Evolutionary conservation across 345 rosid genomes (phyloP).

Genomic region (Bruguiera sexangula): DNA sequence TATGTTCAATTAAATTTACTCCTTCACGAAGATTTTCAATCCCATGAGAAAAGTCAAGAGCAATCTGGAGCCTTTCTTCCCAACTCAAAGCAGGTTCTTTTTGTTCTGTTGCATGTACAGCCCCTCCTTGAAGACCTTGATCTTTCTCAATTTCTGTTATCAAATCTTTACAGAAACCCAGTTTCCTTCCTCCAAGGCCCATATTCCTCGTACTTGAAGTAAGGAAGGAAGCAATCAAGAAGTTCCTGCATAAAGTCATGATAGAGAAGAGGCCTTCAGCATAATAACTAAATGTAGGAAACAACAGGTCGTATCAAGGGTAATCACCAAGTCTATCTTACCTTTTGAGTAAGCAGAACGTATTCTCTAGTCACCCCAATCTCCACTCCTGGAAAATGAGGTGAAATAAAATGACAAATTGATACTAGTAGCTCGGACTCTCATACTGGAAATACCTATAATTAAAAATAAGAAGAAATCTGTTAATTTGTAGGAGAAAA

Average conservation of each 20-base stretch:
- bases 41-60: conserved; percentile 87
- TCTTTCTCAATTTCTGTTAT: neutral
- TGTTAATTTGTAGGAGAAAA: too few species aligned
- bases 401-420: too few species aligned
- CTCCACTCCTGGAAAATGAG: neutral
- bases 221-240: too few species aligned
- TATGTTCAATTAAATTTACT: conserved; percentile 32
- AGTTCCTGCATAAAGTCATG: too few species aligned
- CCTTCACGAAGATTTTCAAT: conserved; percentile 96
- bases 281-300: too few species aligned
- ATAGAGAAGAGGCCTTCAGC: too few species aligned
- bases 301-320: too few species aligned
- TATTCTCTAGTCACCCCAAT: neutral
- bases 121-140: neutral
- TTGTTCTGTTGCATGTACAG: conserved; percentile 39
- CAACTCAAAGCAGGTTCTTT: conserved; percentile 49
- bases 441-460: too few species aligned
- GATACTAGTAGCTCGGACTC: too few species aligned
- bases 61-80: conserved; percentile 84
- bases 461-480: too few species aligned
- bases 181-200: neutral
- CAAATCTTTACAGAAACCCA: neutral
- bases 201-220: neutral
- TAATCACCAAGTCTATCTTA: neutral
- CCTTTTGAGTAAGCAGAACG: conserved; percentile 10